Evolutionary conservation across 139 green algal genomes (phyloP), one percentile per base, ranked within the genome.

Genomic region (Closterium sp.): DNA sequence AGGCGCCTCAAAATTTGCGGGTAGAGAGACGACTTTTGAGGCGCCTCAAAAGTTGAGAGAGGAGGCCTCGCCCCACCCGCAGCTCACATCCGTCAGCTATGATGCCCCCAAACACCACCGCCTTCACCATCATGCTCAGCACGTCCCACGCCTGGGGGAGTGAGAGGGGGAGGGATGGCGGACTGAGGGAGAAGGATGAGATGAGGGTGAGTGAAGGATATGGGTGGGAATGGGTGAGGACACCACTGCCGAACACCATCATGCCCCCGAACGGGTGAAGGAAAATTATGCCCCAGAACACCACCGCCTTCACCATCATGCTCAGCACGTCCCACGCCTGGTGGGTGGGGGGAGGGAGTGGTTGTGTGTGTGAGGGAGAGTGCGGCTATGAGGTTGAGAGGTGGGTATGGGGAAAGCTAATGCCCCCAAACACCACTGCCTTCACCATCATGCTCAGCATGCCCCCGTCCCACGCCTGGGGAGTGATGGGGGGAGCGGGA

Each of bases 41-140:
- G n/a, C n/a, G n/a, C n/a, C n/a, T n/a, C n/a, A n/a, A n/a, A n/a
- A n/a, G n/a, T n/a, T n/a, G n/a, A n/a, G n/a, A n/a, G n/a, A n/a
- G n/a, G n/a, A n/a, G 31, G 98, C 99, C 95, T 97, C 98, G 31
- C 98, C 98, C 98, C 98, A 99, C 1, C 97, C 96, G 94, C 98
- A 99, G 19, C 70, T 93, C 11, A 96, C 91, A 90, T 96, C 95
- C 17, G 96, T 95, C 85, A 99, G n/a, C n/a, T 86, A n/a, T 98
- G 91, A 99, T 97, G 32, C 92, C 96, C 5, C 98, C 97, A 93
- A 99, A 99, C 31, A 99, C 97, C 2, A 92, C 29, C 21, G 30
- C 42, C n/a, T n/a, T n/a, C n/a, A n/a, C n/a, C n/a, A n/a, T n/a
- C 94, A 95, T 97, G 84, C 96, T 97, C 73, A 98, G 86, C 1